phyloP scores from a whole-genome alignment of 371 early-diverging fungal genomes.

The Batrachochytrium dendrobatidis region DNA sequence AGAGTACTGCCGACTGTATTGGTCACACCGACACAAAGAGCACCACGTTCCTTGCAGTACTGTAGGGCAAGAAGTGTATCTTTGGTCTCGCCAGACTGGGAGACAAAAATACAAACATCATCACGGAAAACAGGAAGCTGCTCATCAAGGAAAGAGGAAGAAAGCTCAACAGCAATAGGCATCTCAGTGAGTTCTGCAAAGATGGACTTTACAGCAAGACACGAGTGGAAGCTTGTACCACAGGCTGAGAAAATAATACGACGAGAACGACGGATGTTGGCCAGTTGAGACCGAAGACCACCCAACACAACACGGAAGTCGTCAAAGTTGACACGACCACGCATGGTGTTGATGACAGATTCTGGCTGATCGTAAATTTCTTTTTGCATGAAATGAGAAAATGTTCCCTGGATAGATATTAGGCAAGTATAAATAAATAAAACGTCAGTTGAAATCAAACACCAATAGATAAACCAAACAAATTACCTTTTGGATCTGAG shows the following conservation, averaged over 20 bases:
- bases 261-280: conserved; percentile 91
- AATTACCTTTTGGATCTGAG: conserved; percentile 64
- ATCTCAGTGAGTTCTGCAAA: conserved; percentile 98
- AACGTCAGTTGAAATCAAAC: not conserved
- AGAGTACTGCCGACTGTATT: conserved; percentile 98
- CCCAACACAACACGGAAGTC: conserved; percentile 83
- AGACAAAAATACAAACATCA: conserved; percentile 99
- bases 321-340: conserved; percentile 98
- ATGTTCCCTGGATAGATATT: conserved; percentile 85
- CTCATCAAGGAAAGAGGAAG: conserved; percentile 96
- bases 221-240: conserved; percentile 97
- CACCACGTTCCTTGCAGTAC: conserved; percentile 97
- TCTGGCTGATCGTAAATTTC: conserved; percentile 99
- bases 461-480: not conserved
- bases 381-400: conserved; percentile 99
- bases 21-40: conserved; percentile 97
- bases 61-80: conserved; percentile 97
- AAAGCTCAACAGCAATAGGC: conserved; percentile 91
- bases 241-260: conserved; percentile 98
- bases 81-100: conserved; percentile 99
- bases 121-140: conserved; percentile 94
- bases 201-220: conserved; percentile 86
- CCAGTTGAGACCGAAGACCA: conserved; percentile 87
- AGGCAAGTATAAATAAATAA: conserved; percentile 8
- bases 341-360: conserved; percentile 99